A percentile compares a stretch with the other conserved stretches of the same genome.
Evolutionary conservation across 2,329 filamentous ascomycete genomes (phyloP).

Genomic region (Metarhizium anisopliae): DNA sequence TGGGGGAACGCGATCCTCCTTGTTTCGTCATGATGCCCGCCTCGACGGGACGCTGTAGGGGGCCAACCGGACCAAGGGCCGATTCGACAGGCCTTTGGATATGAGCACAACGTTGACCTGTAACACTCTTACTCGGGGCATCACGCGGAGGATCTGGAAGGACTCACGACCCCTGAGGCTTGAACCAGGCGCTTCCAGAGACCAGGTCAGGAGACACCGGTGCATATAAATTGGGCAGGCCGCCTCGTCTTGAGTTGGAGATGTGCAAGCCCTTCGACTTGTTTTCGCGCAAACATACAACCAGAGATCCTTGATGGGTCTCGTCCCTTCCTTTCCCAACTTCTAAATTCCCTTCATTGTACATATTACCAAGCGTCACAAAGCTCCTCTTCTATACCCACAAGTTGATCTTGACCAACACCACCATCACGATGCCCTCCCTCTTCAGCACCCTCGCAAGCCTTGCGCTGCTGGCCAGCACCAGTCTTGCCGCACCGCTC

Average conservation of each 20-base stretch:
- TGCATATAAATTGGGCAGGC: too few relatives aligned
- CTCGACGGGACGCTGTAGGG: too few relatives aligned
- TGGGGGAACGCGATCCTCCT: too few relatives aligned
- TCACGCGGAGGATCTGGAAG: too few relatives aligned
- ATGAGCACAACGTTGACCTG: too few relatives aligned
- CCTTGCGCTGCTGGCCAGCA: slow-evolving; percentile 11
- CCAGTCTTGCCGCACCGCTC: slow-evolving; percentile 5
- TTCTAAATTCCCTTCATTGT: background rate
- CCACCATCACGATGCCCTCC: slow-evolving; percentile 11
- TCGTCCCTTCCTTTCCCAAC: background rate
- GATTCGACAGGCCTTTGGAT: too few relatives aligned
- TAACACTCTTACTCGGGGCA: too few relatives aligned
- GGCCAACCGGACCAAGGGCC: too few relatives aligned
- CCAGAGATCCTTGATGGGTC: background rate
- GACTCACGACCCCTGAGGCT: too few relatives aligned
- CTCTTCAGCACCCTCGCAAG: slow-evolving; percentile 2
- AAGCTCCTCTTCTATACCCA: background rate
- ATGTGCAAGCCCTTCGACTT: background rate
- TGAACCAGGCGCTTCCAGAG: too few relatives aligned
- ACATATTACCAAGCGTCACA: background rate
- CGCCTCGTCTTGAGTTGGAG: background rate
- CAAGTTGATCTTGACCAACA: background rate
- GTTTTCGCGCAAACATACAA: background rate
- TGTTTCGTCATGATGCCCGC: too few relatives aligned
- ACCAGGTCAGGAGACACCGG: too few relatives aligned